Percentiles rank a stretch among this genome's conserved stretches.
Evolutionary conservation across 495 filamentous ascomycete genomes (phyloP).

Genomic region (Aspergillus sclerotiicarbonarius): DNA sequence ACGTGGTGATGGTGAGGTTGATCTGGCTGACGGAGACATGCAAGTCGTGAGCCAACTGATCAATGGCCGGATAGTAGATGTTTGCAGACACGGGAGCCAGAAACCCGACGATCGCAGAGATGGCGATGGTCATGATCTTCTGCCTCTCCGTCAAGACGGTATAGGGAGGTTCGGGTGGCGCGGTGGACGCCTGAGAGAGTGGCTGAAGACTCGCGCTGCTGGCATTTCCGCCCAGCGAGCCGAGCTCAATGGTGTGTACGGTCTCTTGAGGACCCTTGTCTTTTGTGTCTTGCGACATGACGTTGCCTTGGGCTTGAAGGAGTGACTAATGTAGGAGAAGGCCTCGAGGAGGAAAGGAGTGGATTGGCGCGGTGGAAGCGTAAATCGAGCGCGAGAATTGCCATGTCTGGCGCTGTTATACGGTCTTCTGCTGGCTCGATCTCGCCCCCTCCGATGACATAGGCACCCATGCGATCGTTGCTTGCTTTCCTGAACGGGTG

Average conservation of each 20-base stretch:
- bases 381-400: no score
- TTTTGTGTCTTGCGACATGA: neutral
- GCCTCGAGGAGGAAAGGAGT: no score
- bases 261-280: neutral
- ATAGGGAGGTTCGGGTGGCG: neutral
- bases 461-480: no score
- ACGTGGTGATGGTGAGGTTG: constrained; percentile 52
- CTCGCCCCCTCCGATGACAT: no score
- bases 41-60: constrained; percentile 38
- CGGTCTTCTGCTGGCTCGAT: no score
- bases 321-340: neutral
- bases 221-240: neutral
- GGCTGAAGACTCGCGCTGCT: neutral
- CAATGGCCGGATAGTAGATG: constrained; percentile 50
- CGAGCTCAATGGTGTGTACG: neutral
- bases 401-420: no score
- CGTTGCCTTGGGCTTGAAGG: neutral
- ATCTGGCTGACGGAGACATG: constrained; percentile 38
- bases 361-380: no score
- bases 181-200: neutral
- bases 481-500: no score
- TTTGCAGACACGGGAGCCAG: constrained; percentile 45
- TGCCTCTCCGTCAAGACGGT: neutral
- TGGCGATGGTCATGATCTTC: neutral
- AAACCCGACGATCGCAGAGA: constrained; percentile 12